Evolutionary conservation across 1,284 basidiomycete genomes (phyloP).

Genomic region (Irpex sp.): DNA sequence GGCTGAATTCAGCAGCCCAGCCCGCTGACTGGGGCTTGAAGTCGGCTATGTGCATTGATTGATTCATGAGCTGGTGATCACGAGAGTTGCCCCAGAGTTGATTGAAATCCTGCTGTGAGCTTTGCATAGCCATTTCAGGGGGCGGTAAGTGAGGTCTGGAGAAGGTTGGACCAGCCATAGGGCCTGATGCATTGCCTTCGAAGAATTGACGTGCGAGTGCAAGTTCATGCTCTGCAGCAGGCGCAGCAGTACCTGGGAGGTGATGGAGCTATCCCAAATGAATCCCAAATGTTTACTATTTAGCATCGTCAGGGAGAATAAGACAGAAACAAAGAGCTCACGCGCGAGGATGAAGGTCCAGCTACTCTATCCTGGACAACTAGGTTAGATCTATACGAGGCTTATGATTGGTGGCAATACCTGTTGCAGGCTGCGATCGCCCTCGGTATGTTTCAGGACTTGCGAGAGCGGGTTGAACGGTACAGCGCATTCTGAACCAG

Average conservation of each 20-base stretch:
- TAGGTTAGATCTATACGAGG: not conserved
- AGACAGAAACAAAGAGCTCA: conserved; percentile 28
- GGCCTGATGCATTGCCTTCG: conserved; percentile 37
- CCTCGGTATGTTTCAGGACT: conserved; percentile 89
- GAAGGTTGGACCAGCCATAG: conserved; percentile 23
- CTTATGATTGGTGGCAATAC: conserved; percentile 29
- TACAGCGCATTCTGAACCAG: conserved; percentile 87
- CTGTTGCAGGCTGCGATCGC: conserved; percentile 86
- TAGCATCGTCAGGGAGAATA: not conserved
- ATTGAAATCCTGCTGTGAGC: conserved; percentile 33
- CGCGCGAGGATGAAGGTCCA: conserved; percentile 68
- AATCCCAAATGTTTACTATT: not conserved
- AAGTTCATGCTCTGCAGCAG: conserved; percentile 57
- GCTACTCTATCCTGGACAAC: conserved; percentile 61
- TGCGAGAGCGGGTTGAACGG: conserved; percentile 86
- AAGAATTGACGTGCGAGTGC: conserved; percentile 81
- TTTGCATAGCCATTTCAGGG: conserved; percentile 34
- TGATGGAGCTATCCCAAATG: conserved; percentile 56
- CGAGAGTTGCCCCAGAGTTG: conserved; percentile 54
- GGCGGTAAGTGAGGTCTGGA: conserved; percentile 31
- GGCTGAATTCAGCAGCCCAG: conserved; percentile 31
- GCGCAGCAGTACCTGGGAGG: conserved; percentile 53
- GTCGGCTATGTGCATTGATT: conserved; percentile 3
- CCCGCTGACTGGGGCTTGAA: conserved; percentile 15
- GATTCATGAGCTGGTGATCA: conserved; percentile 13